These are phyloP conservation scores for Aspergillus clavatus DNA, from an alignment of 2,329 filamentous ascomycete species.

Conservation along the genomic window DNA sequence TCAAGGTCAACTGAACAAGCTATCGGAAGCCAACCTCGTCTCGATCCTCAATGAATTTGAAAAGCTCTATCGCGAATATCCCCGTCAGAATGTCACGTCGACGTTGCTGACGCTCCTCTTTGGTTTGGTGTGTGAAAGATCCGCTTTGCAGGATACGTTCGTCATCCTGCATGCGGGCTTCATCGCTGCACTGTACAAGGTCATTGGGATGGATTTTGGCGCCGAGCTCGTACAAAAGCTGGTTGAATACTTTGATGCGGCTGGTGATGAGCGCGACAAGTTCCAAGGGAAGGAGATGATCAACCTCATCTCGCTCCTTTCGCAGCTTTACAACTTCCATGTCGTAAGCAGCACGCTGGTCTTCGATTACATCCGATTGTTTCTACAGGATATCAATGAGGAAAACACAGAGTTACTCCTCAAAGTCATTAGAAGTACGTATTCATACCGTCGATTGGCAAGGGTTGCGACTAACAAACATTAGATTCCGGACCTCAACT, in stretches of 20 bases:
- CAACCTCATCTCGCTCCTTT: constrained; percentile 77
- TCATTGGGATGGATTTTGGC: constrained; percentile 83
- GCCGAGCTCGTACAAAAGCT: constrained; percentile 77
- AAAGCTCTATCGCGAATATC: constrained; percentile 73
- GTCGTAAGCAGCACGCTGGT: constrained; percentile 76
- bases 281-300: constrained; percentile 56
- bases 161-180: constrained; percentile 89
- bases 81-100: constrained; percentile 83
- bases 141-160: constrained; percentile 78
- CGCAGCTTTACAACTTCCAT: constrained; percentile 89
- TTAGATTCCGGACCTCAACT: constrained; percentile 70
- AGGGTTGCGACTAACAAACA: constrained; percentile 12
- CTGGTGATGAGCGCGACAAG: constrained; percentile 49
- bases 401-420: constrained; percentile 83
- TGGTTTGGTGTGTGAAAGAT: constrained; percentile 72
- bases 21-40: constrained; percentile 85
- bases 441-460: background rate
- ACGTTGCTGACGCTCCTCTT: constrained; percentile 73
- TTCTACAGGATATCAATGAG: constrained; percentile 72
- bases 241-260: constrained; percentile 67
- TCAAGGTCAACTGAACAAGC: constrained; percentile 84
- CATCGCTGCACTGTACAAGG: constrained; percentile 78
- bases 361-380: constrained; percentile 82
- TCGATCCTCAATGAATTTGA: constrained; percentile 80
- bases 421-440: constrained; percentile 66